Conservation (phyloP, 2,329 filamentous ascomycete species). For the Blastomyces emzantsi region DNA sequence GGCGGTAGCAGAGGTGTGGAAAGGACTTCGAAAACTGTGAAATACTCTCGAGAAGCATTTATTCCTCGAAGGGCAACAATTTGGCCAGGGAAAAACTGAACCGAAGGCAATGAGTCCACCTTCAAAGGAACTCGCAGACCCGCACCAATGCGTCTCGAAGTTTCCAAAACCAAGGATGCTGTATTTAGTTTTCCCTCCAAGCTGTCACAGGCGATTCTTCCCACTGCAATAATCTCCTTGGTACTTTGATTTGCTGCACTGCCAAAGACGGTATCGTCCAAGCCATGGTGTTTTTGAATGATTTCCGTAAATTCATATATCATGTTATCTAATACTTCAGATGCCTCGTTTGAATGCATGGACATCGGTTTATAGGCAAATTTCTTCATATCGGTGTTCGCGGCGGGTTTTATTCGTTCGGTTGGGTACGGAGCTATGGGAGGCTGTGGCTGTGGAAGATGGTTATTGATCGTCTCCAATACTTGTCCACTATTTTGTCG, state of each 20-base stretch:
- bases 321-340: constrained; percentile 86
- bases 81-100: constrained; percentile 89
- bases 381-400: constrained; percentile 82
- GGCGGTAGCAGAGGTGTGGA: constrained; percentile 63
- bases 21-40: constrained; percentile 69
- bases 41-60: constrained; percentile 77
- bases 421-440: constrained; percentile 65
- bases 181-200: constrained; percentile 73
- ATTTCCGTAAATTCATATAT: constrained; percentile 82
- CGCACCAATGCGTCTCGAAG: constrained; percentile 71
- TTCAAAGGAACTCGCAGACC: constrained; percentile 74
- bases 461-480: constrained; percentile 71
- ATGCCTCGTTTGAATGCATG: constrained; percentile 88
- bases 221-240: constrained; percentile 78
- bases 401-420: constrained; percentile 71
- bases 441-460: constrained; percentile 57
- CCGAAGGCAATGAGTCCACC: constrained; percentile 57
- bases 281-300: constrained; percentile 61
- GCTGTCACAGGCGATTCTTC: constrained; percentile 81
- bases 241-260: constrained; percentile 80
- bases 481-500: constrained; percentile 72
- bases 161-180: constrained; percentile 79
- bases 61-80: constrained; percentile 80
- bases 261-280: constrained; percentile 75
- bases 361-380: constrained; percentile 85